A percentile compares a stretch with the other conserved stretches of the same genome.
Evolutionary conservation across 2,329 filamentous ascomycete species (phyloP).

Genomic region (Dactylellina cionopaga): DNA sequence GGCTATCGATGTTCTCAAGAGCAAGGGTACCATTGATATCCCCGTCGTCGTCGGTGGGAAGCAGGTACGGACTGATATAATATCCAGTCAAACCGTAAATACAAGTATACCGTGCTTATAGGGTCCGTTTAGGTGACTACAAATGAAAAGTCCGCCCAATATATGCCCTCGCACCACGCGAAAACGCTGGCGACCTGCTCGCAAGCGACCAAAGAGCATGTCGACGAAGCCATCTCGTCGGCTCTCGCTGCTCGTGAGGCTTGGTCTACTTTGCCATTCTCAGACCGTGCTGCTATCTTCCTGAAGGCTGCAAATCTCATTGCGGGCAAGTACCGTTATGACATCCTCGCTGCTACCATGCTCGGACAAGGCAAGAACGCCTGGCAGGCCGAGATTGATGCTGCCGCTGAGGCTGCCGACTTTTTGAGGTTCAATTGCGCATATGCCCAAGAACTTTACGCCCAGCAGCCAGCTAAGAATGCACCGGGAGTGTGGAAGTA

Average conservation of each 20-base stretch:
- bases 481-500: conserved; percentile 85
- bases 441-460: conserved; percentile 90
- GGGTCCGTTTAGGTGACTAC: conserved; percentile 71
- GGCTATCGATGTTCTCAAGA: conserved; percentile 76
- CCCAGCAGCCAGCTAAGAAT: conserved; percentile 85
- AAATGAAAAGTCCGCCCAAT: conserved; percentile 73
- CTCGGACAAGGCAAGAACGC: conserved; percentile 97
- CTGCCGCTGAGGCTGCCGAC: conserved; percentile 89
- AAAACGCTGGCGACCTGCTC: conserved; percentile 83
- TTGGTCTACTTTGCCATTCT: conserved; percentile 88
- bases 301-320: conserved; percentile 95
- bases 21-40: conserved; percentile 76
- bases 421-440: conserved; percentile 95
- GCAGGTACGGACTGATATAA: conserved; percentile 67
- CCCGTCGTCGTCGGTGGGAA: conserved; percentile 86
- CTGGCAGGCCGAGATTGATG: conserved; percentile 98
- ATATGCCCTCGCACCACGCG: conserved; percentile 83
- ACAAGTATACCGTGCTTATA: no score
- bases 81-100: conserved; percentile 57
- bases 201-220: conserved; percentile 78
- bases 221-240: conserved; percentile 80
- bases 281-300: conserved; percentile 91
- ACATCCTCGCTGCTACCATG: conserved; percentile 96
- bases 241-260: conserved; percentile 84
- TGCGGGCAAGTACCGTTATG: conserved; percentile 90